Conservation (phyloP, 1,284 basidiomycete genomes). For the Cryptococcus hybrid region DNA sequence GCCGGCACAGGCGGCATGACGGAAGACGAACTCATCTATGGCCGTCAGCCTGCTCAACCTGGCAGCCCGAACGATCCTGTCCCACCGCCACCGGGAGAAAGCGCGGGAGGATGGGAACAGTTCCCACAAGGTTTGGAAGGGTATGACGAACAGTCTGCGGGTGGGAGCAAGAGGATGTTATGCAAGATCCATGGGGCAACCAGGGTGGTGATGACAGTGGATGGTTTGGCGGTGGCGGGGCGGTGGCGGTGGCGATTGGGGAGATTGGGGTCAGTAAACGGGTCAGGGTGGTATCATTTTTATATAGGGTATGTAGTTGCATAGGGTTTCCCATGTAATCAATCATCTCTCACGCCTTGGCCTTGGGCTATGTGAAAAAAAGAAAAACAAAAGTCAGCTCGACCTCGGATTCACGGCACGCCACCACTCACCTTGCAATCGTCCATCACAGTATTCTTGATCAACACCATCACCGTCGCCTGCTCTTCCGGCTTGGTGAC, state of each 20-base stretch:
- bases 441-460: slow-evolving; percentile 51
- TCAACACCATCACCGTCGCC: slow-evolving; percentile 37
- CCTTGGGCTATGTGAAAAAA: slow-evolving; percentile 23
- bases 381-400: no score
- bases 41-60: slow-evolving; percentile 15
- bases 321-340: slow-evolving; percentile 1
- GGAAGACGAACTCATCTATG: slow-evolving; percentile 46
- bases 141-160: slow-evolving; percentile 16
- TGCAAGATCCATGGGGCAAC: slow-evolving; percentile 37
- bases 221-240: slow-evolving; percentile 26
- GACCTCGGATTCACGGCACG: not conserved
- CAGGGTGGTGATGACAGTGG: slow-evolving; percentile 19
- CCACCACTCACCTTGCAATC: slow-evolving; percentile 47
- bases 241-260: slow-evolving; percentile 25
- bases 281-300: not conserved
- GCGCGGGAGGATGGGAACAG: slow-evolving; percentile 1
- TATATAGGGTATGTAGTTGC: not conserved
- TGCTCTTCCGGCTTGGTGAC: slow-evolving; percentile 42
- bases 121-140: slow-evolving; percentile 20
- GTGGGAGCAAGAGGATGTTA: slow-evolving; percentile 26
- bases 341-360: slow-evolving; percentile 23
- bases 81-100: slow-evolving; percentile 3
- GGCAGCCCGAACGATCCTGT: not conserved
- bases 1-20: slow-evolving; percentile 20
- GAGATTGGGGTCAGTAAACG: slow-evolving; percentile 24